Conservation (phyloP, 257 asterid species). For the Solanum lycopersicoides region DNA sequence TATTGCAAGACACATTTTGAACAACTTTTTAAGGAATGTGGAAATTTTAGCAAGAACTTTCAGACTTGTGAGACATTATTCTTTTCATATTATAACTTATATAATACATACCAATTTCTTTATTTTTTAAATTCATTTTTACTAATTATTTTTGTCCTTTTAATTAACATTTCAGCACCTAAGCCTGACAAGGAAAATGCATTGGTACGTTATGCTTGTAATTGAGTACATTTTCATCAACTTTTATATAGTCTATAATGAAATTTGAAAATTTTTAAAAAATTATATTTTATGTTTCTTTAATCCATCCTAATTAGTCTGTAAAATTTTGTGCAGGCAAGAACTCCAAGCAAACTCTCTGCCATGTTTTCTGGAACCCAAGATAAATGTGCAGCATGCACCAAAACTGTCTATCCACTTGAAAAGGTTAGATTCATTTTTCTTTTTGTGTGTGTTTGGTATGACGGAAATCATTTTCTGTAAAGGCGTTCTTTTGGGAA, state of each 20-base stretch:
- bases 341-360: slow-evolving; percentile 37
- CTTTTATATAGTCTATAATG: neutral
- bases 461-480: neutral
- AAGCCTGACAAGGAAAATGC: neutral
- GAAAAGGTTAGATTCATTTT: slow-evolving; percentile 22
- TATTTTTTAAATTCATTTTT: neutral
- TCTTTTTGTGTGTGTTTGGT: neutral
- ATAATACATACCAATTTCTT: neutral
- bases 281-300: neutral
- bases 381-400: slow-evolving; percentile 34
- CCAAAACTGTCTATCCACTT: slow-evolving; percentile 38
- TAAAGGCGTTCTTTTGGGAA: rapidly evolving
- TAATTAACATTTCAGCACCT: neutral
- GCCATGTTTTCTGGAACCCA: slow-evolving; percentile 37
- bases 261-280: neutral
- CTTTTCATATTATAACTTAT: neutral
- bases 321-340: neutral
- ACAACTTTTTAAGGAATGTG: slow-evolving; percentile 18
- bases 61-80: neutral
- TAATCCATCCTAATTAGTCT: neutral
- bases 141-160: neutral
- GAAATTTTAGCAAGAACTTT: slow-evolving; percentile 21
- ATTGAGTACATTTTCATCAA: neutral
- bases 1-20: slow-evolving; percentile 23
- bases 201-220: neutral